These are phyloP conservation scores for Kentomonas sorsogonicus DNA, from an alignment of 208 protist species.

Conservation along the genomic window DNA sequence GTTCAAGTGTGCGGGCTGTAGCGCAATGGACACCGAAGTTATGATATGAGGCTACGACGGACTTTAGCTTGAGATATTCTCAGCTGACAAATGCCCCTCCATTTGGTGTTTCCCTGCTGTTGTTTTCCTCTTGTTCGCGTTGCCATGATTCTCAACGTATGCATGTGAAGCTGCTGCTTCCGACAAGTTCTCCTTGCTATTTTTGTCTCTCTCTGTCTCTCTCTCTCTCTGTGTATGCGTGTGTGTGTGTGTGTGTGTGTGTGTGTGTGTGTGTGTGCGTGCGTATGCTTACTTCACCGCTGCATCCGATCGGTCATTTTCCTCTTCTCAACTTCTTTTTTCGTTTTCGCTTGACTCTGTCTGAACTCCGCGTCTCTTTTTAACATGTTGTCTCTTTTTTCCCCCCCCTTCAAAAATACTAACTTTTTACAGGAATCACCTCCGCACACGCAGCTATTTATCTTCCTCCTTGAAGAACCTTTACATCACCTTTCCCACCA, in stretches of 20 bases:
- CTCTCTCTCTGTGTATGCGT: conserved; percentile 12
- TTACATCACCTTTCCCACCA: too few species aligned
- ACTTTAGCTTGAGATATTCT: too few species aligned
- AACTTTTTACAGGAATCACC: too few species aligned
- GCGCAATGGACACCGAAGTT: conserved; percentile 95
- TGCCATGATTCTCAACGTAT: background rate
- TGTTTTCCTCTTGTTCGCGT: too few species aligned
- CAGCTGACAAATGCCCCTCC: too few species aligned
- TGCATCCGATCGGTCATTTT: background rate
- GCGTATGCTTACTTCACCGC: background rate
- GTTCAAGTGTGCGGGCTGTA: conserved; percentile 88
- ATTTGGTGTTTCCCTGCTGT: too few species aligned
- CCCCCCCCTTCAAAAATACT: too few species aligned
- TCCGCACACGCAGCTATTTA: too few species aligned
- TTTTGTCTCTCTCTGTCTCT: conserved; percentile 2
- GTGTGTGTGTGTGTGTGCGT: background rate
- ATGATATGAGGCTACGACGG: too few species aligned
- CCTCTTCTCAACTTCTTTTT: background rate
- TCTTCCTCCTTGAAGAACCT: too few species aligned
- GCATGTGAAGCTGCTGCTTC: conserved; percentile 63
- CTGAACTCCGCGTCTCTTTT: background rate
- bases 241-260: background rate
- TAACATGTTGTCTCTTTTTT: background rate
- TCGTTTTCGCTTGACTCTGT: conserved; percentile 3
- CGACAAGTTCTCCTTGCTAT: conserved; percentile 75